Base-by-base conservation (phyloP, 345 rosid genomes). In the Aquilaria malaccensis region DNA sequence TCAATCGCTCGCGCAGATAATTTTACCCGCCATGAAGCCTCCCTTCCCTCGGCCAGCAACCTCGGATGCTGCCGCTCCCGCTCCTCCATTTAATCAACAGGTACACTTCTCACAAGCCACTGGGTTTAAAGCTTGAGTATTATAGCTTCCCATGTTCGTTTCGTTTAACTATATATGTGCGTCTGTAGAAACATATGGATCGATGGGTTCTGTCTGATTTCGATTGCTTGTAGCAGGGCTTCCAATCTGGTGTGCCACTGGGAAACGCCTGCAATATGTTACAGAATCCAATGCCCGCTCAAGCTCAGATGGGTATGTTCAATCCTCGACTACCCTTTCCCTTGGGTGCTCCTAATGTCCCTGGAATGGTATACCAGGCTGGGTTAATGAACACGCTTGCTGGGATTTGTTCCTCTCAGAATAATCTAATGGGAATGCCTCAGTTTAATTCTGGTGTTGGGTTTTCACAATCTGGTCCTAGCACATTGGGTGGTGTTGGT, bases 301-400 rank as follows among this genome's bases (percentile, higher is more conserved):
- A 65, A 22, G 64, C 75, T 68, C 83, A 71, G 29, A 14, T 66
- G 58, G 79, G 83, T 57, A 29, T 65, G 43, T 58, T 70, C 63
- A 79, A 69, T 61, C 76, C 78, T 45, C 84, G 75, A 43, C 51
- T 74, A 73, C 74, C 73, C 60, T 57, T 31, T 70, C 72, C 79
- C 57, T 66, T 70, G 32, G 54, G 52, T 13, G 41, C 45, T 51
- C 71, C 64, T 7, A 67, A 66, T 56, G 52, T 67, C 66, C 61
- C 71, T 50, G 78, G 74, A 58, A 63, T 77, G 70, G 67, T 77
- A 60, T 30, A 66, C 63, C 85, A 85, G 22, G 62, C 67, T 52
- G 65, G 55, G 32, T 56, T 67, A 48, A 33, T 71, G 74, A 82
- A 67, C 55, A 64, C 64, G 59, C 59, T 50, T 57, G 65, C 63